Evolutionary conservation across 805 yeast species (phyloP).

Genomic region (Pichia deserticola): DNA sequence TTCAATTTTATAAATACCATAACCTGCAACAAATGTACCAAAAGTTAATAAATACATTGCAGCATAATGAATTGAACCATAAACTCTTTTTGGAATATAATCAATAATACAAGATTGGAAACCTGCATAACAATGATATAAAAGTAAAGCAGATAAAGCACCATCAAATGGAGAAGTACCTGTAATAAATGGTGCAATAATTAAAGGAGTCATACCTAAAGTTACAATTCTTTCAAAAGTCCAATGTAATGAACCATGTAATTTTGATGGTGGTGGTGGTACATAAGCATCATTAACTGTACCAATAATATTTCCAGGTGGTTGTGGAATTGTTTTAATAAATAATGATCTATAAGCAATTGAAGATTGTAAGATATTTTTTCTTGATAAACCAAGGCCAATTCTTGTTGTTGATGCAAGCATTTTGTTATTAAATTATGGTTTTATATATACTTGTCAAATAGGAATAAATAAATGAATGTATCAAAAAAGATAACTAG

Average conservation of each 20-base stretch:
- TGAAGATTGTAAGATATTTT: constrained; percentile 6
- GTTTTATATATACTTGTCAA: too few relatives aligned
- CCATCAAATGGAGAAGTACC: constrained; percentile 52
- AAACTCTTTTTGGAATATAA: constrained; percentile 70
- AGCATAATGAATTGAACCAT: constrained; percentile 52
- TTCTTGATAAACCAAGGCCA: constrained; percentile 19
- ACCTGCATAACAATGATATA: constrained; percentile 64
- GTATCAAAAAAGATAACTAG: too few relatives aligned
- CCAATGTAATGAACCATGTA: constrained; percentile 73
- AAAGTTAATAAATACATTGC: constrained; percentile 55
- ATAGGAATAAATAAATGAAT: too few relatives aligned
- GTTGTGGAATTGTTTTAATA: constrained; percentile 40
- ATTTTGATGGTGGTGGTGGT: constrained; percentile 45
- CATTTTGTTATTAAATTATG: constrained; percentile 3
- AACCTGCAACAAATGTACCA: constrained; percentile 59
- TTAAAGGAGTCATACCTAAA: constrained; percentile 55
- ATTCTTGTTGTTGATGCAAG: constrained; percentile 15
- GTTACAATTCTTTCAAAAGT: constrained; percentile 57
- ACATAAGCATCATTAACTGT: constrained; percentile 67
- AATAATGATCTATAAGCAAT: constrained; percentile 16
- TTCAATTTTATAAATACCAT: constrained; percentile 67
- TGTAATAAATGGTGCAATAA: constrained; percentile 52
- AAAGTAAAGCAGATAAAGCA: constrained; percentile 43
- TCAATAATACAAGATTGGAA: constrained; percentile 73
- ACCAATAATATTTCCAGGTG: constrained; percentile 68